A percentile compares a stretch with the other conserved stretches of the same genome.
phyloP scores from a whole-genome alignment of 2,329 filamentous ascomycete species.

The Phyllachora maydis region DNA sequence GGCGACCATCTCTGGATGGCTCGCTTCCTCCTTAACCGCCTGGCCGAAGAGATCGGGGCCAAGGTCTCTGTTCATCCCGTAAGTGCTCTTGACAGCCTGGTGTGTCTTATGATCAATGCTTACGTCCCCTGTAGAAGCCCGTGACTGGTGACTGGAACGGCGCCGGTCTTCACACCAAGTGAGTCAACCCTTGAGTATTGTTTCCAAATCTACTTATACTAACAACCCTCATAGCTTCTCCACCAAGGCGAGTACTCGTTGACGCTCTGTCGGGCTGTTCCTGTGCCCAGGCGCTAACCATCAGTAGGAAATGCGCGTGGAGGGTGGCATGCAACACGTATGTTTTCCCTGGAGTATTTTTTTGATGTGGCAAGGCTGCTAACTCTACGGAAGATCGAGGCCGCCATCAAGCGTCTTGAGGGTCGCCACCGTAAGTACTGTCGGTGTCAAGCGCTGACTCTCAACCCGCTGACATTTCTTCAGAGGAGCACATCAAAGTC shows the following conservation, averaged over 20 bases:
- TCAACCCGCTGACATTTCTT: background rate
- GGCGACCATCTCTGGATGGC: slow-evolving; percentile 95
- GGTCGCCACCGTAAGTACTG: slow-evolving; percentile 9
- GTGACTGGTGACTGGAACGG: slow-evolving; percentile 94
- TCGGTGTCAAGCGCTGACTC: background rate
- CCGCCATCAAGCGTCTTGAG: slow-evolving; percentile 66
- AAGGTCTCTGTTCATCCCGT: slow-evolving; percentile 66
- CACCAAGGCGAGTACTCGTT: background rate
- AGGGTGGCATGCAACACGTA: slow-evolving; percentile 72
- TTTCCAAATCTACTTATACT: background rate
- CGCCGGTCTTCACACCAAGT: slow-evolving; percentile 68
- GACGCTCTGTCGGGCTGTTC: background rate
- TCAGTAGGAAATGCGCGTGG: slow-evolving; percentile 49
- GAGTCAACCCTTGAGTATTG: background rate
- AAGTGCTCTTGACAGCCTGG: no score
- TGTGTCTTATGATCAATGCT: background rate
- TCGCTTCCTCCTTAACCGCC: slow-evolving; percentile 59
- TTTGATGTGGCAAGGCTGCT: no score
- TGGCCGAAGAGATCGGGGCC: slow-evolving; percentile 90
- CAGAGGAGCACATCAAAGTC: slow-evolving; percentile 61
- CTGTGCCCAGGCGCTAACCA: background rate
- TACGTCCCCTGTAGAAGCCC: slow-evolving; percentile 40
- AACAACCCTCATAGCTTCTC: background rate
- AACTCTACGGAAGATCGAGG: slow-evolving; percentile 62
- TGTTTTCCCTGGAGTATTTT: background rate